Conservation (phyloP, 176 grass and related monocot species). For the Avena atlantica region DNA sequence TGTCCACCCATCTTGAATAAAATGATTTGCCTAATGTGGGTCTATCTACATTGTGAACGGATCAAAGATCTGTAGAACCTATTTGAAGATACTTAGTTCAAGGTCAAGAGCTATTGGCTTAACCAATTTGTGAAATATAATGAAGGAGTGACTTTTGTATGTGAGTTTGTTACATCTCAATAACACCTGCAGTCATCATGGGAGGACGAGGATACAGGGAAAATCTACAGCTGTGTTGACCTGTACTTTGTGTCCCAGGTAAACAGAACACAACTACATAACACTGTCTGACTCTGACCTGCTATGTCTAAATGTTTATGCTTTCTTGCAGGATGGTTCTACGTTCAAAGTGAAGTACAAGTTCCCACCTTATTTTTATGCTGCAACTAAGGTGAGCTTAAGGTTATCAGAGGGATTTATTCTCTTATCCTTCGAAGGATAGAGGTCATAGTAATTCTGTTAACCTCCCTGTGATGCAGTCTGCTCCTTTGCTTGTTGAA, state of each 20-base stretch:
- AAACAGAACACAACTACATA: slow-evolving; percentile 31
- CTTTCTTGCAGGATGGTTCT: slow-evolving; percentile 79
- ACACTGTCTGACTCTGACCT: slow-evolving; percentile 22
- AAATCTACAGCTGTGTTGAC: slow-evolving; percentile 92
- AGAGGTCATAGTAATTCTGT: slow-evolving; percentile 1
- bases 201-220: slow-evolving; percentile 89
- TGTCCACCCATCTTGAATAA: slow-evolving; percentile 3
- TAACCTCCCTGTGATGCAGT: slow-evolving; percentile 20
- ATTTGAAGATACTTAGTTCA: slow-evolving; percentile 28
- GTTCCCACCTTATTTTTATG: slow-evolving; percentile 92
- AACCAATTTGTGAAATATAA: slow-evolving; percentile 22
- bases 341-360: slow-evolving; percentile 96
- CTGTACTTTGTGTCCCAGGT: slow-evolving; percentile 94
- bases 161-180: slow-evolving; percentile 12
- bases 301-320: slow-evolving; percentile 19
- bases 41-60: not conserved
- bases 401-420: slow-evolving; percentile 19
- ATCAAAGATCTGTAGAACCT: slow-evolving; percentile 27
- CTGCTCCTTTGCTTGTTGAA: slow-evolving; percentile 19
- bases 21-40: not conserved
- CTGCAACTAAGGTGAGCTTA: slow-evolving; percentile 80
- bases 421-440: slow-evolving; percentile 25
- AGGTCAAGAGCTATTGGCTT: slow-evolving; percentile 10
- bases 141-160: slow-evolving; percentile 5
- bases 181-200: slow-evolving; percentile 80